Evolutionary conservation across 1,284 basidiomycete species (phyloP).

Genomic region (Apiotrichum brassicae): DNA sequence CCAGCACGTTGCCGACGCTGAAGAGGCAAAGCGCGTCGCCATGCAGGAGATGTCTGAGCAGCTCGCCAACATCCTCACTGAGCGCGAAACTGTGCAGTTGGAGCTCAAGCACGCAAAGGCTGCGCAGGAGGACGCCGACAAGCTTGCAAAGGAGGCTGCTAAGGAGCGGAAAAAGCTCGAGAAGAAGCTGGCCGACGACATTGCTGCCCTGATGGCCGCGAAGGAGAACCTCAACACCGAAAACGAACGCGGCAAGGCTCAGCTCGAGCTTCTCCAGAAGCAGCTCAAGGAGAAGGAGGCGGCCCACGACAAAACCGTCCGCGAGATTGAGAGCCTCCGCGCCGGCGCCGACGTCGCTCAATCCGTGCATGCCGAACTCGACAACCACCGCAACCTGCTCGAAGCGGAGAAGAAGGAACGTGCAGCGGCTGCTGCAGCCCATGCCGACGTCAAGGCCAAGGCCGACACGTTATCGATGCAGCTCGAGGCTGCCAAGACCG

Average conservation of each 20-base stretch:
- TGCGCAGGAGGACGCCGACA: background rate
- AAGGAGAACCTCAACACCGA: background rate
- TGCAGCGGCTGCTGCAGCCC: slow-evolving; percentile 3
- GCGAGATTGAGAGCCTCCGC: slow-evolving; percentile 17
- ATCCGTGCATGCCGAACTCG: slow-evolving; percentile 12
- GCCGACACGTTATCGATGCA: slow-evolving; percentile 7
- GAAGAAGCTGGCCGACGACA: slow-evolving; percentile 2
- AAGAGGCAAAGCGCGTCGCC: background rate
- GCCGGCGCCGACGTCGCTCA: slow-evolving; percentile 17
- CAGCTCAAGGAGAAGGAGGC: slow-evolving; percentile 4
- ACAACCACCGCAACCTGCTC: slow-evolving; percentile 2
- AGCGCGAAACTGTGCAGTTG: background rate
- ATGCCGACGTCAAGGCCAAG: background rate
- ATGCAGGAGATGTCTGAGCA: background rate
- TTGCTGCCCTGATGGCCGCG: background rate
- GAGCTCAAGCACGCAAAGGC: background rate
- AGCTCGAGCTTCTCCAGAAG: background rate
- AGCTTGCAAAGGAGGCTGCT: background rate
- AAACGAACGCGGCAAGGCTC: slow-evolving; percentile 1
- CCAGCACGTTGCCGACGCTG: background rate
- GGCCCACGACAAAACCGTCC: background rate
- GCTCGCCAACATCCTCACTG: background rate
- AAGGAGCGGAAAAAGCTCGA: background rate
- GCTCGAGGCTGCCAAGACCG: slow-evolving; percentile 5
- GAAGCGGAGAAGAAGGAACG: slow-evolving; percentile 5